Evolutionary conservation across 2,329 filamentous ascomycete genomes (phyloP), one percentile per base, ranked within the genome.

Genomic region (Aspergillus cejpii): DNA sequence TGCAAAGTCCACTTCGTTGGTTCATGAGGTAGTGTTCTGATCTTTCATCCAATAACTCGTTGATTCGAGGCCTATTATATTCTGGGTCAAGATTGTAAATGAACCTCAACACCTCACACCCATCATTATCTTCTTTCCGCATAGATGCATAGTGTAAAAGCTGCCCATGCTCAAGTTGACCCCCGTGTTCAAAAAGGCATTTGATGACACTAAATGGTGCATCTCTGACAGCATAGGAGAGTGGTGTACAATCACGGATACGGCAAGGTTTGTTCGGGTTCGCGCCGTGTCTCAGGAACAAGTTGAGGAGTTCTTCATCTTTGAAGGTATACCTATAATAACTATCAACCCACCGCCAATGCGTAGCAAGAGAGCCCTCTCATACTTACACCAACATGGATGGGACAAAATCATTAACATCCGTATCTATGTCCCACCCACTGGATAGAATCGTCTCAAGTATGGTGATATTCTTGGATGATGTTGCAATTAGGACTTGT

Each of bases 201-300:
- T 24, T 24, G 23, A 24, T 24, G 5, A 8, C 23, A 24, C 8
- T 8, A 24, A 24, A 24, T 2, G 39, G 21, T 7, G 26, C 44
- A 7, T 43, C 21, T 11, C 8, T 15, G 5, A 47, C 34, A 3
- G 44, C 44, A 24, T 39, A 47, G 8, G 44, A 43, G 1, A 43
- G 24, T 3, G 39, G 39, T 8, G 44, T 47, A 15, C 14, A 40
- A 27, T 47, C 40, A 19, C 44, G 44, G 14, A 43, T 12, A 11
- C 8, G 28, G 28, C 39, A 43, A 5, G 33, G 31, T 46, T 46
- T 42, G 21, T 47, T 47, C 2, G 44, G 44, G 31, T 47, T 23
- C n/a, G 44, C 44, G 29, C 44, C 44, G 36, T 29, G 39, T n/a
- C 39, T 12, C 19, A 47, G 20, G 29, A 47, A 47, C 44, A 34